phyloP scores from a whole-genome alignment of 768 basidiomycete genomes.

The Leccinum broughii region DNA sequence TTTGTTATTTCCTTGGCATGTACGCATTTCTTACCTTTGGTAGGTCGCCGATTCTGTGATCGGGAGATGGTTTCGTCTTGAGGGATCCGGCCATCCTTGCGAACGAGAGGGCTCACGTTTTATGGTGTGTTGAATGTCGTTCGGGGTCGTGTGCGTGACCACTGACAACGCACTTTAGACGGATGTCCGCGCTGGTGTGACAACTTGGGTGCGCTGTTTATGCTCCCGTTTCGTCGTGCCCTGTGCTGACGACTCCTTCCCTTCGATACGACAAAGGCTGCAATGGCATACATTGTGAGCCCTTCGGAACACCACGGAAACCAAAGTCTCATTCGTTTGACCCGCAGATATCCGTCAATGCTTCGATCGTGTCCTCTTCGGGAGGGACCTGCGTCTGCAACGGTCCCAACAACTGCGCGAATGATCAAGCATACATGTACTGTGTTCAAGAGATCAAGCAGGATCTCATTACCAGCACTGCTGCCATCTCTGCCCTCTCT shows the following conservation, averaged over 20 bases:
- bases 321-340: background rate
- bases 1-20: background rate
- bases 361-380: constrained; percentile 69
- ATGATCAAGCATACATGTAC: constrained; percentile 51
- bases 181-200: constrained; percentile 75
- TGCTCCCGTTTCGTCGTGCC: background rate
- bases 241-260: constrained; percentile 3
- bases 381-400: constrained; percentile 84
- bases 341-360: constrained; percentile 79
- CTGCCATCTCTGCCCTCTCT: constrained; percentile 71
- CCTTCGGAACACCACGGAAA: background rate
- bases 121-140: constrained; percentile 38
- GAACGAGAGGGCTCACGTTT: constrained; percentile 67
- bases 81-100: constrained; percentile 65
- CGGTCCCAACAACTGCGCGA: constrained; percentile 50
- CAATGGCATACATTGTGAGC: constrained; percentile 83
- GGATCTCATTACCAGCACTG: constrained; percentile 83
- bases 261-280: constrained; percentile 44
- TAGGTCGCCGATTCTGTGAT: constrained; percentile 42
- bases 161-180: constrained; percentile 45
- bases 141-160: background rate
- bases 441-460: constrained; percentile 64
- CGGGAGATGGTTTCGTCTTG: constrained; percentile 72
- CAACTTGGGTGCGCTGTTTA: constrained; percentile 70
- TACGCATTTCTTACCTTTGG: constrained; percentile 3